Conservation (phyloP, 169 alveolate genomes). For the Cryptosporidium ryanae region DNA sequence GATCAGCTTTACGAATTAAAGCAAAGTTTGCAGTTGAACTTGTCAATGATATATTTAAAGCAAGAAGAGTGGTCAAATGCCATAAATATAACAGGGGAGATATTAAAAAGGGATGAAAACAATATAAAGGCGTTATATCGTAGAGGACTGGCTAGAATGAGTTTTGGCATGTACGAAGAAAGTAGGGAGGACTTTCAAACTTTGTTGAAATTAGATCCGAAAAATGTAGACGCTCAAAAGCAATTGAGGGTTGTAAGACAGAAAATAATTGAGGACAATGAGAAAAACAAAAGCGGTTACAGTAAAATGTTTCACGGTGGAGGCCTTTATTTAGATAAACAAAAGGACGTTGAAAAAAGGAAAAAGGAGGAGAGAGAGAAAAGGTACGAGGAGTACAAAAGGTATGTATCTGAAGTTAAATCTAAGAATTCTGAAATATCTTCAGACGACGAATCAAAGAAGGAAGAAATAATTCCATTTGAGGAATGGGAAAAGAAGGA, state of each 20-base stretch:
- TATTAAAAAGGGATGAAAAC: slow-evolving; percentile 75
- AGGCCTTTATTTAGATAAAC: slow-evolving; percentile 81
- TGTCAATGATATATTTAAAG: slow-evolving; percentile 77
- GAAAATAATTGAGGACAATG: slow-evolving; percentile 76
- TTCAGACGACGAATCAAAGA: slow-evolving; percentile 67
- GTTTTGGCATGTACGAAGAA: slow-evolving; percentile 78
- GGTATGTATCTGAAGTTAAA: slow-evolving; percentile 75
- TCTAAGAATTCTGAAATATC: slow-evolving; percentile 75
- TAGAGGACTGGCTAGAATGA: slow-evolving; percentile 76
- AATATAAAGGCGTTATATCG: slow-evolving; percentile 77
- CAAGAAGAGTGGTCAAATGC: slow-evolving; percentile 77
- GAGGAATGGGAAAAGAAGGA: slow-evolving; percentile 82
- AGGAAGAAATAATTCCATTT: slow-evolving; percentile 71
- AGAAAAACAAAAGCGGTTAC: slow-evolving; percentile 81
- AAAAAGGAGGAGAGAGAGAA: slow-evolving; percentile 79
- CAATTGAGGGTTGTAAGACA: slow-evolving; percentile 74
- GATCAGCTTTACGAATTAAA: slow-evolving; percentile 56
- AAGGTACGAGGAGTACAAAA: slow-evolving; percentile 81
- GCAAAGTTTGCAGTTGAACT: slow-evolving; percentile 73
- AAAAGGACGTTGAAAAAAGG: slow-evolving; percentile 82
- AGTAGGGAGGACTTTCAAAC: slow-evolving; percentile 75
- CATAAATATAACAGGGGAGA: slow-evolving; percentile 75
- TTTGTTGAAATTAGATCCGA: slow-evolving; percentile 76
- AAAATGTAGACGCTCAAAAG: slow-evolving; percentile 77
- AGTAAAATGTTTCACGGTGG: slow-evolving; percentile 82